phyloP scores from a whole-genome alignment of 441 rosid genomes.

The Corymbia citriodora region DNA sequence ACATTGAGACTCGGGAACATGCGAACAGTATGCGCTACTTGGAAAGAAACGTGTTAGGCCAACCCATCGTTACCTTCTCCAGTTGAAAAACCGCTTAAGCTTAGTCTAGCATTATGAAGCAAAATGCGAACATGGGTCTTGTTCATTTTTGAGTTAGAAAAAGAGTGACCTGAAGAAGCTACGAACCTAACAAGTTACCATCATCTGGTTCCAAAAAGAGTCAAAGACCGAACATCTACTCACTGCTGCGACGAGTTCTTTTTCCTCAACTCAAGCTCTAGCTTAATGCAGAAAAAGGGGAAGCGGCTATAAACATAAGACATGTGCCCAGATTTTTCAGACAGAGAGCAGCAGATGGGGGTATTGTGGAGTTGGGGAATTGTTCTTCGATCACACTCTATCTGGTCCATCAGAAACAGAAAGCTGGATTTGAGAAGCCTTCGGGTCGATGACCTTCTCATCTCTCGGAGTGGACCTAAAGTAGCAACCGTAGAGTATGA shows the following conservation, averaged over 20 bases:
- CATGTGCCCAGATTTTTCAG: neutral
- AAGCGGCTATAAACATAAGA: neutral
- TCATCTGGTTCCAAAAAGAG: neutral
- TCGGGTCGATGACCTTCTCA: neutral
- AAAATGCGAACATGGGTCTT: neutral
- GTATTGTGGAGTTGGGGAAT: neutral
- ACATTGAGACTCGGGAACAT: neutral
- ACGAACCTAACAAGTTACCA: neutral
- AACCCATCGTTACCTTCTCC: neutral
- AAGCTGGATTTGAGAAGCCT: conserved; percentile 45
- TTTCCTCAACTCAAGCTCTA: neutral
- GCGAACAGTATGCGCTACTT: neutral
- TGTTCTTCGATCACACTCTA: neutral
- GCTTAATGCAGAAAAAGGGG: neutral
- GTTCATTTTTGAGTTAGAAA: neutral
- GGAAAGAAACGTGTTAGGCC: neutral
- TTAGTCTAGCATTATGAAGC: neutral
- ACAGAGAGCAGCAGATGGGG: neutral
- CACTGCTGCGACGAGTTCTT: neutral
- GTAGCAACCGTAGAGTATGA: conserved; percentile 28
- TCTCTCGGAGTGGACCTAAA: conserved; percentile 17
- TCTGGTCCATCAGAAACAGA: neutral
- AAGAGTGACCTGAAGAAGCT: neutral
- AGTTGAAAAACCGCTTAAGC: neutral
- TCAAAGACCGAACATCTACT: neutral